Evolutionary conservation across 2,329 filamentous ascomycete species (phyloP).

Genomic region (Nemania sp.): DNA sequence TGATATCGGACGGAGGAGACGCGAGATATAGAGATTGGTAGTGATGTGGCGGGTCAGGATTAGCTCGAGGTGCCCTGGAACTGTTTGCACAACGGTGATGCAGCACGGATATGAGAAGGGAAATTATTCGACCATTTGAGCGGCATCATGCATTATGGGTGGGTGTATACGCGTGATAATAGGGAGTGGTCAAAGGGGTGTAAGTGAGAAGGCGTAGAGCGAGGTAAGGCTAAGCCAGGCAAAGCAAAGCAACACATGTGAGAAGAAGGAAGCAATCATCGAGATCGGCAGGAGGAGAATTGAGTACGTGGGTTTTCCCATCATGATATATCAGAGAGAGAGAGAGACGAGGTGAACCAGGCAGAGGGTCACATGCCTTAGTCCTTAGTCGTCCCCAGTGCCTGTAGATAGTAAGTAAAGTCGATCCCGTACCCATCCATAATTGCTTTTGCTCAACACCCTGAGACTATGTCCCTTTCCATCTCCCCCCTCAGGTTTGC

Average conservation of each 20-base stretch:
- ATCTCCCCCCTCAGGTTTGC: constrained; percentile 24
- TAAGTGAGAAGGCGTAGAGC: constrained; percentile 25
- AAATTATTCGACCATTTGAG: constrained; percentile 49
- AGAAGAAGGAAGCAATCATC: constrained; percentile 26
- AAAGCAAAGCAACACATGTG: constrained; percentile 32
- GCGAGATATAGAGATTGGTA: constrained; percentile 36
- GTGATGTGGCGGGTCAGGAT: constrained; percentile 51
- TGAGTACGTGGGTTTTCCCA: constrained; percentile 28
- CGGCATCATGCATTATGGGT: constrained; percentile 52
- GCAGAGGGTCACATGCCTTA: constrained; percentile 35
- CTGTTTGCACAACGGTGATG: constrained; percentile 51
- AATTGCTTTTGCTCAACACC: constrained; percentile 40
- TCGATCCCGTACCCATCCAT: constrained; percentile 26
- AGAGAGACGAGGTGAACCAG: constrained; percentile 31
- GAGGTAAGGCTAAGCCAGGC: constrained; percentile 19
- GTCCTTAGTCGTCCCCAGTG: constrained; percentile 31
- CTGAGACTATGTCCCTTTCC: constrained; percentile 32
- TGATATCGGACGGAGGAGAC: constrained; percentile 39
- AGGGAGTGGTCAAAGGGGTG: constrained; percentile 31
- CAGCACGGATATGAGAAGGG: constrained; percentile 49
- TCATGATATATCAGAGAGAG: constrained; percentile 34
- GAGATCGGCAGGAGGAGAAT: constrained; percentile 19
- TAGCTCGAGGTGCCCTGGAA: constrained; percentile 43
- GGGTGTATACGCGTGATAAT: constrained; percentile 40
- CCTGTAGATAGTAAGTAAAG: constrained; percentile 35